Conservation (phyloP, 345 rosid genomes). For the Sisymbrium irio region DNA sequence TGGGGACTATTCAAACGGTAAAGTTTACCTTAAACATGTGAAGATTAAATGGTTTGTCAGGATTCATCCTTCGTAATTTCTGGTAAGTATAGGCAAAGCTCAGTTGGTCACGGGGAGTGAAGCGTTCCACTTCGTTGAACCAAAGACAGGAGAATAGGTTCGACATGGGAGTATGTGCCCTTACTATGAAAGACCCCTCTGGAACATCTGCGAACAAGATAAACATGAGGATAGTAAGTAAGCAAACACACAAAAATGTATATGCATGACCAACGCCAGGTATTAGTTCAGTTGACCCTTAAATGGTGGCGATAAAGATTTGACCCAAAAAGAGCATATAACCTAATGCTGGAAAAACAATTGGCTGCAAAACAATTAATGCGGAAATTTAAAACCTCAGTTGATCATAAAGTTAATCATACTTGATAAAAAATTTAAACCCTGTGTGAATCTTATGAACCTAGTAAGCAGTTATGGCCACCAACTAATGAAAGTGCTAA, state of each 20-base stretch:
- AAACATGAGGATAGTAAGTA: not conserved
- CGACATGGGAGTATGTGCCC: conserved; percentile 98
- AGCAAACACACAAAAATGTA: not conserved
- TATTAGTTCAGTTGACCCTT: conserved; percentile 3
- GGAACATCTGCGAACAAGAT: conserved; percentile 74
- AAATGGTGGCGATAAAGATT: not conserved
- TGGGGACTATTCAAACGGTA: not conserved
- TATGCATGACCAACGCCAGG: not conserved
- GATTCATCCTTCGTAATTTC: conserved; percentile 79
- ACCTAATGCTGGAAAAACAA: not conserved
- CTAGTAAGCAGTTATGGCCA: not conserved
- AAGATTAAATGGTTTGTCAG: conserved; percentile 71
- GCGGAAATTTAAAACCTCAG: not conserved
- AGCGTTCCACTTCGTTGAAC: conserved; percentile 97
- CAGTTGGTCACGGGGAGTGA: conserved; percentile 96
- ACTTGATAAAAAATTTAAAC: not conserved
- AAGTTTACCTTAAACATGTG: conserved; percentile 91
- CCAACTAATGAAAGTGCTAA: not conserved
- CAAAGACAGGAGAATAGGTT: conserved; percentile 96
- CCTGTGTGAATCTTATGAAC: not conserved
- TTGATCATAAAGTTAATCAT: not conserved
- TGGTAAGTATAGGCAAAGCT: conserved; percentile 87
- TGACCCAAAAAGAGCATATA: not conserved
- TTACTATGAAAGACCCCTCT: conserved; percentile 87
- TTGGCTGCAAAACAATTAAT: not conserved